Evolutionary conservation across 306 rosid species (phyloP).

Genomic region (Prunus mongolica): DNA sequence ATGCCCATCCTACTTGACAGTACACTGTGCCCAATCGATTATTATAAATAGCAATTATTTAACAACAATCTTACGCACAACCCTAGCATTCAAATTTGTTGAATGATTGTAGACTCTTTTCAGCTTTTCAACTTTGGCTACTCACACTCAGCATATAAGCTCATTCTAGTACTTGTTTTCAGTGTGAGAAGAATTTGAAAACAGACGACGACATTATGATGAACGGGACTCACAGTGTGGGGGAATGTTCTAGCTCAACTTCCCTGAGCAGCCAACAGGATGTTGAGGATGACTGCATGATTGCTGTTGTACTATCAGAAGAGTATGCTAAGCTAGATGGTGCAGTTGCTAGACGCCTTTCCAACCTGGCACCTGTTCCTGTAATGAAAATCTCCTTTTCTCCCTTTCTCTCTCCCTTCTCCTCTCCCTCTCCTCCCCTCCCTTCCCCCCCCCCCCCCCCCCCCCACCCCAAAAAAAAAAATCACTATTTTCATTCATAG

Average conservation of each 20-base stretch:
- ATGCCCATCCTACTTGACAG: neutral
- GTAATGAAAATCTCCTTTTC: slow-evolving; percentile 25
- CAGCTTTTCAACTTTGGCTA: neutral
- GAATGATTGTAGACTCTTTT: neutral
- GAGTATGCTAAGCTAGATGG: slow-evolving; percentile 80
- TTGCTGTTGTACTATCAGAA: slow-evolving; percentile 67
- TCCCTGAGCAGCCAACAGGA: slow-evolving; percentile 56
- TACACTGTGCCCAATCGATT: neutral
- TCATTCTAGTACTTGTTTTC: neutral
- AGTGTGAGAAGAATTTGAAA: neutral
- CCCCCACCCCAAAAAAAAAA: too few species aligned
- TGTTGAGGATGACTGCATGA: slow-evolving; percentile 73
- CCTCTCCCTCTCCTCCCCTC: too few species aligned
- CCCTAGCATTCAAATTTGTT: neutral
- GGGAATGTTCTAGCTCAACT: slow-evolving; percentile 63
- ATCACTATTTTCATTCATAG: slow-evolving; percentile 9
- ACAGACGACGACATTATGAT: slow-evolving; percentile 25
- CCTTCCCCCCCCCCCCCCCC: neutral
- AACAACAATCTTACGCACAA: neutral
- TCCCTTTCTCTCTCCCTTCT: too few species aligned
- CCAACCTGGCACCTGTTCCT: slow-evolving; percentile 67
- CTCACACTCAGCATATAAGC: neutral
- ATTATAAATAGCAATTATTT: slow-evolving; percentile 4
- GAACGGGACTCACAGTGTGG: slow-evolving; percentile 38
- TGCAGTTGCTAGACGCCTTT: slow-evolving; percentile 54